Base-by-base conservation (phyloP, 1,139 yeast genomes). In the Debaryomycetaceae sp. region DNA sequence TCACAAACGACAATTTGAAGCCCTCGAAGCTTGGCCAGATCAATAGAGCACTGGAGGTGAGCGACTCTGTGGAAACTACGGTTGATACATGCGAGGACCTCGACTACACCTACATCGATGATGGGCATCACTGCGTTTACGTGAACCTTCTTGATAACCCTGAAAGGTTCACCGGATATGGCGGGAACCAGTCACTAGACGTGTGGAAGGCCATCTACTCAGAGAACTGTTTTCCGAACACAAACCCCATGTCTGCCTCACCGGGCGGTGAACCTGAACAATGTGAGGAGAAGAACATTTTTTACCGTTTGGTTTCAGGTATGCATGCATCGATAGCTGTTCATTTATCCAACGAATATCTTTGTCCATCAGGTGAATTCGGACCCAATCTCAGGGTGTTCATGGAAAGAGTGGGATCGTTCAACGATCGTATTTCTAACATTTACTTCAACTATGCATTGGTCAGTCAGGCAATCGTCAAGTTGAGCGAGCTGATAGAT, bases 261-360 rank as follows among this genome's bases (percentile, higher is more conserved):
- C 54, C 47, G 0, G 60, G 55, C 38, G 67, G 65, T 38, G 68
- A 68, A 35, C 75, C 72, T 30, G 85, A 78, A 36, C 76, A 73
- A 51, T 90, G 97, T 62, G 65, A 74, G 42, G 98, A 95, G 58
- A 93, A 91, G 68, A 83, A 90, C 54, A 80, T 90, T 38, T 95
- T 95, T 59, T 91, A 86, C 67, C 78, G 96, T 52, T 68, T 95
- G 45, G 76, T 95, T 17, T 85, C 95, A 39, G 99, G 99, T 2
- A 80, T 95, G 86, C 99, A 95, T 63, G 90, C 97, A 1, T 88
- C 97, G 5, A 90, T 95, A 51, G 95, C 96, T 7, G 90, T 96
- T 1, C 99, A 95, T 65, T 73, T 95, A 49, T 83, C 96, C 24
- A 87, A 87, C 59, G 97, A 93, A 57, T 89, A 81, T 63, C 75